phyloP scores from a whole-genome alignment of 345 rosid species.

The Pistacia atlantica region DNA sequence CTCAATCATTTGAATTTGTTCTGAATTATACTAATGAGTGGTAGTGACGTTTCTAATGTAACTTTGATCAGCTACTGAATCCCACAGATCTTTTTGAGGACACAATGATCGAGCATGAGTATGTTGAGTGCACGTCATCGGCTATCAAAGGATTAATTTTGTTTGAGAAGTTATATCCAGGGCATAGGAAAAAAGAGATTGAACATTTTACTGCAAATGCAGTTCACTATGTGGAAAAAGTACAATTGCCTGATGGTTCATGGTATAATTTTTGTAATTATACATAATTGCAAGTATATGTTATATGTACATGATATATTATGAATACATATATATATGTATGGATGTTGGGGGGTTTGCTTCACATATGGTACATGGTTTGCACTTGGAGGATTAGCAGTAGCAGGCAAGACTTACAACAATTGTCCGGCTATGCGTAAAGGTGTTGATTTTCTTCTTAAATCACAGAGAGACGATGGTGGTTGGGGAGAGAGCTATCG shows the following conservation, averaged over 20 bases:
- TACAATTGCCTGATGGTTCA: constrained; percentile 50
- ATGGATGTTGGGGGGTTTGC: constrained; percentile 58
- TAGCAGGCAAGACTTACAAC: constrained; percentile 45
- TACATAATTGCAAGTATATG: no score
- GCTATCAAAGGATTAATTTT: constrained; percentile 40
- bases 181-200: constrained; percentile 46
- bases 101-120: constrained; percentile 45
- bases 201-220: constrained; percentile 38
- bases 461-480: constrained; percentile 36
- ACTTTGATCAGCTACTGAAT: constrained; percentile 34
- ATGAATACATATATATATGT: constrained; percentile 13
- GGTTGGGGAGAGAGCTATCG: constrained; percentile 69
- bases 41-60: no score
- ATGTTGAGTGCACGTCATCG: constrained; percentile 58
- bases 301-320: no score
- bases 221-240: constrained; percentile 31
- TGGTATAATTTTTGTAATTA: constrained; percentile 20
- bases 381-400: constrained; percentile 48
- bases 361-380: constrained; percentile 55
- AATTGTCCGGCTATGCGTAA: constrained; percentile 36
- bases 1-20: no score
- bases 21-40: background rate
- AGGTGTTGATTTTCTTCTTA: constrained; percentile 50
- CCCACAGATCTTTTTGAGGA: constrained; percentile 50
- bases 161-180: constrained; percentile 49